Evolutionary conservation across 2,329 filamentous ascomycete species (phyloP).

Genomic region (Nothopassalora personata): DNA sequence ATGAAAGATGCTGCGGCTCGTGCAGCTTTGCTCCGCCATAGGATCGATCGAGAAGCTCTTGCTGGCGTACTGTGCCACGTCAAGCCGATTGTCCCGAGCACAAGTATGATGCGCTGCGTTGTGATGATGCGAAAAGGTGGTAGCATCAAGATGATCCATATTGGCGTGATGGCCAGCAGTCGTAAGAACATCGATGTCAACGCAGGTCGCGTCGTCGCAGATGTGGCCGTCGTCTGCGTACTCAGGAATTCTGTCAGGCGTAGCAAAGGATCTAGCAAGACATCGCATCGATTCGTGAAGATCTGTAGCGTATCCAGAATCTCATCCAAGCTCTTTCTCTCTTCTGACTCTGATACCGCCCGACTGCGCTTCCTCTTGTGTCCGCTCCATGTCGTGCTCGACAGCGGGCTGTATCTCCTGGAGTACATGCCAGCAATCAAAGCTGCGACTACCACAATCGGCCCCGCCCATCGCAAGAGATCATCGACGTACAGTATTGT

Average conservation of each 20-base stretch:
- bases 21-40: conserved; percentile 81
- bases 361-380: conserved; percentile 54
- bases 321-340: conserved; percentile 93
- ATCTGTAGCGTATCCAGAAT: conserved; percentile 90
- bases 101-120: conserved; percentile 74
- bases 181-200: conserved; percentile 85
- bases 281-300: conserved; percentile 86
- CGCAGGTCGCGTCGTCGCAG: conserved; percentile 82
- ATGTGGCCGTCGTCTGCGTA: conserved; percentile 81
- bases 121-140: conserved; percentile 82
- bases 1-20: conserved; percentile 64
- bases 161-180: conserved; percentile 77
- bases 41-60: conserved; percentile 74
- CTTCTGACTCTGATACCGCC: conserved; percentile 54
- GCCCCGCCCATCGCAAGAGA: conserved; percentile 75
- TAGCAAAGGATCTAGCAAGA: conserved; percentile 81
- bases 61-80: conserved; percentile 90
- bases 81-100: conserved; percentile 76
- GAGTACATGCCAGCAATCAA: conserved; percentile 92
- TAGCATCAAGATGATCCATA: conserved; percentile 80
- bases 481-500: conserved; percentile 78
- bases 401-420: conserved; percentile 80
- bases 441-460: conserved; percentile 70
- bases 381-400: conserved; percentile 72
- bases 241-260: conserved; percentile 83